These are phyloP conservation scores for Neoboletus brunneissimus DNA, from an alignment of 768 basidiomycete genomes.

Conservation along the genomic window DNA sequence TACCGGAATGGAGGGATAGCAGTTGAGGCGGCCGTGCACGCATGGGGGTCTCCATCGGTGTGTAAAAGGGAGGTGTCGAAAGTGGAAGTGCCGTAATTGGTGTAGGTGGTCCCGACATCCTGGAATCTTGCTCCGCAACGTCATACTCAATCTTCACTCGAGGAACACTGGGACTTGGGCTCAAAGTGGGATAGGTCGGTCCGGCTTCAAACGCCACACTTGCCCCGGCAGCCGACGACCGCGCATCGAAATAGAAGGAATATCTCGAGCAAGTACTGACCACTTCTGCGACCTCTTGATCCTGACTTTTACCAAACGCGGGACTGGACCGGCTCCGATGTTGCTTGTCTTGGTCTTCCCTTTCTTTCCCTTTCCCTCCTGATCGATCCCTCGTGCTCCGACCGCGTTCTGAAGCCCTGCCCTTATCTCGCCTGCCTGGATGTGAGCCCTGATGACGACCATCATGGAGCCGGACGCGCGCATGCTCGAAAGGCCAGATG, in stretches of 20 bases:
- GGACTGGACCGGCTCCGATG: slow-evolving; percentile 25
- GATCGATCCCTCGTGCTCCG: slow-evolving; percentile 11
- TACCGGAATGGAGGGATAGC: slow-evolving; percentile 1
- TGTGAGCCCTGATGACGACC: slow-evolving; percentile 35
- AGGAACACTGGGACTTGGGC: slow-evolving; percentile 8
- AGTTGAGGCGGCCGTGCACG: slow-evolving; percentile 4
- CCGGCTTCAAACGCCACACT: neutral
- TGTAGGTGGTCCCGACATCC: slow-evolving; percentile 21
- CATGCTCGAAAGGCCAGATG: slow-evolving; percentile 97
- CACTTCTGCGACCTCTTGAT: neutral
- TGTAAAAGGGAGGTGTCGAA: slow-evolving; percentile 26
- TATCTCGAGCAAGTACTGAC: neutral
- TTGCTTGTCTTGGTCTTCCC: slow-evolving; percentile 9
- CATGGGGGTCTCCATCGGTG: slow-evolving; percentile 28
- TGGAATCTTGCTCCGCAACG: slow-evolving; percentile 18
- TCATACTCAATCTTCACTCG: slow-evolving; percentile 25
- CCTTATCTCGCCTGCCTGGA: slow-evolving; percentile 21
- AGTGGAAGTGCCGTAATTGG: slow-evolving; percentile 23
- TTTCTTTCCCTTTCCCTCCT: slow-evolving; percentile 3
- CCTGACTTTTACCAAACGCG: neutral
- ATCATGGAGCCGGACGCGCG: slow-evolving; percentile 70
- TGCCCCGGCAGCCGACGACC: neutral
- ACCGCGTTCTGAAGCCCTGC: slow-evolving; percentile 17
- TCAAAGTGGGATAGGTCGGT: neutral
- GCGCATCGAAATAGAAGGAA: slow-evolving; percentile 10